These are phyloP conservation scores for Hypoxylon sp. DNA, from an alignment of 2,329 filamentous ascomycete genomes.

Conservation along the genomic window DNA sequence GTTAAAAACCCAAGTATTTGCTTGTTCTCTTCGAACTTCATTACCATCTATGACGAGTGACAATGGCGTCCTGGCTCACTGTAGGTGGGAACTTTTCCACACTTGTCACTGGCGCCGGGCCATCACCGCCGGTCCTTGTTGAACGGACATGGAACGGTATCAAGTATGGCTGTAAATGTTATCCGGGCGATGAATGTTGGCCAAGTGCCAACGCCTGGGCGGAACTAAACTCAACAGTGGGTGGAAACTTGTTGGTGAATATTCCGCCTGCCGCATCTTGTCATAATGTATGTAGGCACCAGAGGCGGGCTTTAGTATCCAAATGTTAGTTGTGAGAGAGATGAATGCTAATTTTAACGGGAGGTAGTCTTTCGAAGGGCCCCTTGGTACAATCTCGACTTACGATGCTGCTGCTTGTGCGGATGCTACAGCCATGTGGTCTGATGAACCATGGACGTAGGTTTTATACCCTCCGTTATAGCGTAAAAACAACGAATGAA, in stretches of 20 bases:
- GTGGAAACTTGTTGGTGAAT: constrained; percentile 55
- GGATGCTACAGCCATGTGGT: constrained; percentile 52
- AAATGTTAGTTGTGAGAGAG: not conserved
- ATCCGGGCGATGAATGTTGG: constrained; percentile 54
- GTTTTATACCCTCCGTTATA: constrained; percentile 42
- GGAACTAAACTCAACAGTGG: constrained; percentile 56
- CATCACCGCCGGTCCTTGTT: constrained; percentile 35
- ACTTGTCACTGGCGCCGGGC: constrained; percentile 20
- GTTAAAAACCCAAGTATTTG: constrained; percentile 1
- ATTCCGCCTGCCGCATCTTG: constrained; percentile 55
- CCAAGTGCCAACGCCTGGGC: constrained; percentile 50
- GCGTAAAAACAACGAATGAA: constrained; percentile 12
- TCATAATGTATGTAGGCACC: constrained; percentile 53
- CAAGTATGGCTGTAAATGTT: constrained; percentile 55
- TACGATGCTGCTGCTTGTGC: constrained; percentile 57
- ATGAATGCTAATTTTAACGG: constrained; percentile 16
- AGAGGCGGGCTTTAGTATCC: not conserved
- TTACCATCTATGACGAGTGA: constrained; percentile 13
- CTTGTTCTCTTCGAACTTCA: not conserved
- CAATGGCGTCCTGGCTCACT: constrained; percentile 35
- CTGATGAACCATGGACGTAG: constrained; percentile 58
- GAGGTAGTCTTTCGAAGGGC: constrained; percentile 55
- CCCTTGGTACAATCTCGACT: constrained; percentile 56
- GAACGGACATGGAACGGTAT: constrained; percentile 49
- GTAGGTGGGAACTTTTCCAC: constrained; percentile 31